Evolutionary conservation across 257 asterid genomes (phyloP).

Genomic region (Orobanche coerulescens): DNA sequence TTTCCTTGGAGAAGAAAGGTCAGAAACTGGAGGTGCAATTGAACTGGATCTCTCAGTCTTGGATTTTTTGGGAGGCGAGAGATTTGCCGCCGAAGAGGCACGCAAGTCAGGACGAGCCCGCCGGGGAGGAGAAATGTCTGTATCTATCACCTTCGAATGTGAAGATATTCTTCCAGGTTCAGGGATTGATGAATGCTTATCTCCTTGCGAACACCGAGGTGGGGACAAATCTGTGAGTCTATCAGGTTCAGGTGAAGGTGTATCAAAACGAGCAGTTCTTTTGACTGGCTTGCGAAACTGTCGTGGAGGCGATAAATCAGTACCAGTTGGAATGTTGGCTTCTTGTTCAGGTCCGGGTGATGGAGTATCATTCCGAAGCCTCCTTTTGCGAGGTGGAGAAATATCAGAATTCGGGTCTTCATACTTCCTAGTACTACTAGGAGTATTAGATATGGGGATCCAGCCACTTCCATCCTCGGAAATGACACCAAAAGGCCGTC

Average conservation of each 20-base stretch:
- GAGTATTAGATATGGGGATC: constrained; percentile 42
- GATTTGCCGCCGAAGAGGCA: constrained; percentile 27
- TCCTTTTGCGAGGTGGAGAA: constrained; percentile 50
- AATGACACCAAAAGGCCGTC: constrained; percentile 59
- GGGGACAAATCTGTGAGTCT: constrained; percentile 43
- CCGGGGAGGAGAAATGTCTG: constrained; percentile 57
- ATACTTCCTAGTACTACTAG: constrained; percentile 16
- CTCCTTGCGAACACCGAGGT: constrained; percentile 33
- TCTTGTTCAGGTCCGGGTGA: constrained; percentile 33
- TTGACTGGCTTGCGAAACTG: background rate
- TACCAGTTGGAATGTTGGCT: constrained; percentile 15
- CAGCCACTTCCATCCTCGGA: constrained; percentile 98
- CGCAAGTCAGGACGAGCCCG: constrained; percentile 27
- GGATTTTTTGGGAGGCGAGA: constrained; percentile 49
- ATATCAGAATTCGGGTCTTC: constrained; percentile 26
- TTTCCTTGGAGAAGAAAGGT: constrained; percentile 82
- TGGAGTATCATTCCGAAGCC: constrained; percentile 39
- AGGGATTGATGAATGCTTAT: constrained; percentile 25
- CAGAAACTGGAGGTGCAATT: constrained; percentile 28
- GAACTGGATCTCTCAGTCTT: constrained; percentile 28
- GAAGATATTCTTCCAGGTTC: constrained; percentile 20
- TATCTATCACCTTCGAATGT: constrained; percentile 23
- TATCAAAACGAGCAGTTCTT: no score
- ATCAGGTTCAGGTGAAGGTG: background rate
- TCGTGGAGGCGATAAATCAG: constrained; percentile 39